Evolutionary conservation across 129 eudicot species (phyloP).

Genomic region (Escallonia rubra): DNA sequence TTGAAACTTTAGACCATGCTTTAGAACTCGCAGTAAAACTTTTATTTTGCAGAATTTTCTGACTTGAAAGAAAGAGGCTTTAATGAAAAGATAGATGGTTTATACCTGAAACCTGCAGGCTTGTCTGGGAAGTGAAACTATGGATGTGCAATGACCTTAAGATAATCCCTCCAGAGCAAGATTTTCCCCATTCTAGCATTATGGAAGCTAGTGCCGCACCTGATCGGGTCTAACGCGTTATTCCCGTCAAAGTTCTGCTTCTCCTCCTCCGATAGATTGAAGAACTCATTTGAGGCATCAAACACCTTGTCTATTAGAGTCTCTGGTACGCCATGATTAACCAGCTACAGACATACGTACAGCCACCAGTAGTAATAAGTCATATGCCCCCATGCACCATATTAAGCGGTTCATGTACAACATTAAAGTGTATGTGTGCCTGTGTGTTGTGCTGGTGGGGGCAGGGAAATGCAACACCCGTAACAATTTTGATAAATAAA

Average conservation of each 20-base stretch:
- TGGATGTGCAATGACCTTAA: constrained; percentile 53
- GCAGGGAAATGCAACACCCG: too few relatives aligned
- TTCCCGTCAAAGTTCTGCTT: constrained; percentile 43
- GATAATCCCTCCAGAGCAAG: constrained; percentile 65
- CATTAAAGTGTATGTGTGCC: too few relatives aligned
- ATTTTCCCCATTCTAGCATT: constrained; percentile 31
- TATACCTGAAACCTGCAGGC: constrained; percentile 48
- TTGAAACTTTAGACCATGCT: background rate
- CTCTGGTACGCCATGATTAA: constrained; percentile 68
- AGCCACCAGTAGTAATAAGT: too few relatives aligned
- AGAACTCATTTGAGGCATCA: constrained; percentile 30
- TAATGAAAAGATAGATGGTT: background rate
- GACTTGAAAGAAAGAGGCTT: background rate
- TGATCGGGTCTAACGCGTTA: constrained; percentile 42
- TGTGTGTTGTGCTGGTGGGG: too few relatives aligned
- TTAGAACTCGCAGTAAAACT: too few relatives aligned
- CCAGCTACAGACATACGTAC: constrained; percentile 32
- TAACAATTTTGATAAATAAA: too few relatives aligned
- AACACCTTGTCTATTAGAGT: constrained; percentile 30
- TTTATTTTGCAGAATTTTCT: too few relatives aligned
- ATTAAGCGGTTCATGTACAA: too few relatives aligned
- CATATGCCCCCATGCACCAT: too few relatives aligned
- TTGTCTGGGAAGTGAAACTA: constrained; percentile 56
- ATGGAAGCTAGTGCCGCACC: constrained; percentile 49
- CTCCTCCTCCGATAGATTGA: constrained; percentile 49